phyloP scores from a whole-genome alignment of 805 yeast genomes.

The Grigorovia jiainica region DNA sequence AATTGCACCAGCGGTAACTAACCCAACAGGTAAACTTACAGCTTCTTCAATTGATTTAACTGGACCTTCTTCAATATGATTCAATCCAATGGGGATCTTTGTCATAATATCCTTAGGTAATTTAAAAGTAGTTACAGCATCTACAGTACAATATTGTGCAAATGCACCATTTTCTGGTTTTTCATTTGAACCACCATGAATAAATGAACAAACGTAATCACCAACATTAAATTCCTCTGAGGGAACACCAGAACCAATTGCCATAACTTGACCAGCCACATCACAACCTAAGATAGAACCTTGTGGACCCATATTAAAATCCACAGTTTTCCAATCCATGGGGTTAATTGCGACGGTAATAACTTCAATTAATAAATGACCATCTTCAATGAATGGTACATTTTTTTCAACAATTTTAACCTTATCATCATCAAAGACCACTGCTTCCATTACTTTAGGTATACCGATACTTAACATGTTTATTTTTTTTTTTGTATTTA shows the following conservation, averaged over 20 bases:
- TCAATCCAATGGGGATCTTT: not conserved
- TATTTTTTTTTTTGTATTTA: not conserved
- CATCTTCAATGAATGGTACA: slow-evolving; percentile 29
- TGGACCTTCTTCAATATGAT: slow-evolving; percentile 18
- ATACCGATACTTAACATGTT: slow-evolving; percentile 8
- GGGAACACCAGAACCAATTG: slow-evolving; percentile 33
- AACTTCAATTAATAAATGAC: slow-evolving; percentile 38
- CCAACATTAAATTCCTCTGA: slow-evolving; percentile 34
- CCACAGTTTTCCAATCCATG: slow-evolving; percentile 58
- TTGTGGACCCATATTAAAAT: slow-evolving; percentile 30
- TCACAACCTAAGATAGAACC: slow-evolving; percentile 54
- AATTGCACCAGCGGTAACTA: slow-evolving; percentile 40
- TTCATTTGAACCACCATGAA: slow-evolving; percentile 43
- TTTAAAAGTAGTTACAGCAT: slow-evolving; percentile 23
- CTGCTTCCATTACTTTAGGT: slow-evolving; percentile 35
- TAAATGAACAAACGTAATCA: slow-evolving; percentile 44
- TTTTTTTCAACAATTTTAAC: slow-evolving; percentile 24
- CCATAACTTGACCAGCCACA: slow-evolving; percentile 49
- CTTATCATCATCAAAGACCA: slow-evolving; percentile 29
- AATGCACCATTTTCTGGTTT: slow-evolving; percentile 45
- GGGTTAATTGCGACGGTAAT: slow-evolving; percentile 57
- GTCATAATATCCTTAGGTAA: slow-evolving; percentile 11
- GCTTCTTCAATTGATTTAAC: slow-evolving; percentile 52
- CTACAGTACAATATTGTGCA: slow-evolving; percentile 40
- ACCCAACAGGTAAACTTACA: slow-evolving; percentile 46